phyloP scores from a whole-genome alignment of 2,329 filamentous ascomycete genomes.

The Myriosclerotinia scirpicola region DNA sequence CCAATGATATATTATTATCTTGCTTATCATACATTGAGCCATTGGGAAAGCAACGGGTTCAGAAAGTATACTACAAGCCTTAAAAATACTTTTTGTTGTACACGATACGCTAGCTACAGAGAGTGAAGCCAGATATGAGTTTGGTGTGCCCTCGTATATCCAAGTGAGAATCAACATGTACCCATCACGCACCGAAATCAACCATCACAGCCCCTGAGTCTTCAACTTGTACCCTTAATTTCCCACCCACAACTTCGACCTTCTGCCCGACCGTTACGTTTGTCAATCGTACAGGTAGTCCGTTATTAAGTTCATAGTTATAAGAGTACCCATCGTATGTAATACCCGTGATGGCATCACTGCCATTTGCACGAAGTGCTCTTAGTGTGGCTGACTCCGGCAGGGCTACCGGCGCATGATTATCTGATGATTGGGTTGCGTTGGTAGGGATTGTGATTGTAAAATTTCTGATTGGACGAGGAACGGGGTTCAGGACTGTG shows the following conservation, averaged over 20 bases:
- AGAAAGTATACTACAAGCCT: no score
- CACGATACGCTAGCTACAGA: no score
- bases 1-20: no score
- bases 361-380: constrained; percentile 59
- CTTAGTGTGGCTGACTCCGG: constrained; percentile 43
- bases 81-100: no score
- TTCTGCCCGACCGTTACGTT: constrained; percentile 57
- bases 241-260: constrained; percentile 43
- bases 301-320: constrained; percentile 57
- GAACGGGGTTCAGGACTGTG: constrained; percentile 34
- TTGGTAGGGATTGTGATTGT: constrained; percentile 43
- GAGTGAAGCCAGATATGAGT: no score
- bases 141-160: no score
- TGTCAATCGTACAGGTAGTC: constrained; percentile 51
- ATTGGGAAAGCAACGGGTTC: no score
- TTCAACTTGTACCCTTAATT: constrained; percentile 43
- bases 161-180: no score
- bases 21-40: no score
- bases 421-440: background rate
- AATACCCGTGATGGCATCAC: constrained; percentile 61
- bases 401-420: constrained; percentile 25
- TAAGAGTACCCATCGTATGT: constrained; percentile 63
- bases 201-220: constrained; percentile 45
- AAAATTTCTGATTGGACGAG: constrained; percentile 45
- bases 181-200: constrained; percentile 25